Evolutionary conservation across 805 yeast genomes (phyloP).

Genomic region (Saccharomyces eubayanus): DNA sequence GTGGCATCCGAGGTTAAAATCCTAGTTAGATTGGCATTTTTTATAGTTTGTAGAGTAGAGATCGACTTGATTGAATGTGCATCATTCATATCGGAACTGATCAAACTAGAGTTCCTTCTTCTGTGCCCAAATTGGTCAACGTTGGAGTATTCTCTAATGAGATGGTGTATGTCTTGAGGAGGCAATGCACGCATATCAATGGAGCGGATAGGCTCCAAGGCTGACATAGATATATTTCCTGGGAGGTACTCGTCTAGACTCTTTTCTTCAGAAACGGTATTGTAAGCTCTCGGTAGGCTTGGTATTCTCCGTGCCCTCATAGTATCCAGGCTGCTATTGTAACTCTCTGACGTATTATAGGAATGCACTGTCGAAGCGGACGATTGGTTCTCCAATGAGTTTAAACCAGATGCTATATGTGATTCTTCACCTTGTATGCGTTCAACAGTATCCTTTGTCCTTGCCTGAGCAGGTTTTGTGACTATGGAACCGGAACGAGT

Average conservation of each 20-base stretch:
- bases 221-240: conserved; percentile 3
- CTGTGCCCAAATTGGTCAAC: conserved; percentile 29
- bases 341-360: neutral
- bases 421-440: neutral
- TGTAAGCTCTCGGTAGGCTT: conserved; percentile 22
- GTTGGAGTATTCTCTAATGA: conserved; percentile 40
- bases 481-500: neutral
- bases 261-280: conserved; percentile 1
- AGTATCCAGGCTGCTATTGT: neutral
- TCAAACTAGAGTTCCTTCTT: conserved; percentile 13
- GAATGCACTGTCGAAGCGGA: neutral
- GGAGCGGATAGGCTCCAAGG: conserved; percentile 9
- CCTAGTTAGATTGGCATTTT: conserved; percentile 23
- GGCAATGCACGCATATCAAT: conserved; percentile 32
- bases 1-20: conserved; percentile 31
- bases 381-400: neutral
- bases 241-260: neutral
- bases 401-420: neutral
- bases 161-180: conserved; percentile 37
- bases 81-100: neutral
- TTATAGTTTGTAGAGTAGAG: conserved; percentile 11
- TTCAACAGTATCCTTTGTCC: neutral
- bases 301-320: conserved; percentile 6
- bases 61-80: neutral
- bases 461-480: neutral